Evolutionary conservation across 1,139 yeast species (phyloP), one percentile per base, ranked within the genome.

Genomic region (Zygoascus sp.): DNA sequence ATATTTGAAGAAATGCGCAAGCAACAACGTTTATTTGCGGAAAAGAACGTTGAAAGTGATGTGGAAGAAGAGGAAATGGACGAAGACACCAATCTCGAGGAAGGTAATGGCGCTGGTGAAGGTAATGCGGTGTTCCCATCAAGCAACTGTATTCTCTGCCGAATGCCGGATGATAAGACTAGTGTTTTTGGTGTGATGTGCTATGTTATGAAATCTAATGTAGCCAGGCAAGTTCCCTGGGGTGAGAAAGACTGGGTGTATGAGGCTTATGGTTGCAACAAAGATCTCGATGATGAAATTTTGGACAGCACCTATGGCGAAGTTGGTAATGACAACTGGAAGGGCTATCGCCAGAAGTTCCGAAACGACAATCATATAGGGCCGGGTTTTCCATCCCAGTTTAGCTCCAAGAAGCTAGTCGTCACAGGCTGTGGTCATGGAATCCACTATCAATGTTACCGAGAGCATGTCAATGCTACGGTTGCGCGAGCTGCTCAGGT

Each of bases 381-480:
- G 0, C 94, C 92, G 0, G 90, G 90, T 0, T 85, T 83, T 57
- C 77, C 81, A 0, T 59, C 65, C 13, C 65, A 61, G 19, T 61
- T 40, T n/a, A 50, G 67, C 21, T 49, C 54, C 1, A 50, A 63
- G 48, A 69, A 73, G 45, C 69, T 82, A 6, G 80, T 85, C 0
- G 72, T 89, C 5, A 80, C 83, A 57, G 82, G 95, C 45, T 92
- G 98, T 68, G 95, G 97, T 0, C 98, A 92, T 66, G 95, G 96
- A 1, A 83, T 92, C 81, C 98, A 92, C 64, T 80, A 77, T 54
- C 75, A 77, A 30, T 92, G 98, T 60, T 85, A 83, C 57, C 63
- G 77, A 47, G 80, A 81, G 50, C 86, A 80, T 60, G 67, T 80
- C 59, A 71, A 72, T 44, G 73, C 79, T 16, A 73, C 76, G 41